Conservation (phyloP, 768 basidiomycete species). For the Boletus vinaceobasis region DNA sequence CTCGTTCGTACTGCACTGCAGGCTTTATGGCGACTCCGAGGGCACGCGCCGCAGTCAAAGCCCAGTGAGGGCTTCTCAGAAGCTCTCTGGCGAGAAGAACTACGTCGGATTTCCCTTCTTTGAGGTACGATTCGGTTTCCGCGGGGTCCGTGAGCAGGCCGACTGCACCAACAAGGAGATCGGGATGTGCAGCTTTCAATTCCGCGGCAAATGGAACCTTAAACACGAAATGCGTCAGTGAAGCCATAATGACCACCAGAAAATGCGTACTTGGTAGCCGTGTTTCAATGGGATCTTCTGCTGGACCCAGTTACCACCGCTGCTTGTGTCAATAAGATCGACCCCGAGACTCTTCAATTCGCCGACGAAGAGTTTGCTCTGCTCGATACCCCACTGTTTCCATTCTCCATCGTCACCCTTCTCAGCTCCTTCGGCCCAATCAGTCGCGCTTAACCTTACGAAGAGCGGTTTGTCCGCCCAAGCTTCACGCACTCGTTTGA, state of each 20-base stretch:
- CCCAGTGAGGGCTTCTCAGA: constrained; percentile 64
- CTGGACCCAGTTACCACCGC: constrained; percentile 60
- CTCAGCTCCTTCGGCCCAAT: constrained; percentile 62
- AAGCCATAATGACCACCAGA: background rate
- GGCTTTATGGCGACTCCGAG: constrained; percentile 64
- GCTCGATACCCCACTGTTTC: constrained; percentile 76
- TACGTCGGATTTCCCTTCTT: constrained; percentile 64
- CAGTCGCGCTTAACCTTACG: constrained; percentile 62
- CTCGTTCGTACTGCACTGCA: constrained; percentile 70
- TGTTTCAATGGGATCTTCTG: constrained; percentile 54
- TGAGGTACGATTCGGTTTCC: constrained; percentile 60
- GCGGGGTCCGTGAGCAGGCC: constrained; percentile 67
- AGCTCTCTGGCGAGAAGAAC: constrained; percentile 67
- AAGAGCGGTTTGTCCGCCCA: constrained; percentile 71
- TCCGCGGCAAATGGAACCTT: constrained; percentile 68
- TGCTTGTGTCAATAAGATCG: constrained; percentile 73
- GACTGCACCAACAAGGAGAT: constrained; percentile 57
- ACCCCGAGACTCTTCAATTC: constrained; percentile 60
- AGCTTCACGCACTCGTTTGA: constrained; percentile 46
- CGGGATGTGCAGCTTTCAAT: constrained; percentile 57
- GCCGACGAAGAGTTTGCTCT: constrained; percentile 57
- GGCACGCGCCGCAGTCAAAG: constrained; percentile 56
- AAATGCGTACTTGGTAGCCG: constrained; percentile 55
- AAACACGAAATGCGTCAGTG: background rate
- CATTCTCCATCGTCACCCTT: constrained; percentile 51